These are phyloP conservation scores for Sporothrix protearum DNA, from an alignment of 2,329 filamentous ascomycete genomes.

Conservation along the genomic window DNA sequence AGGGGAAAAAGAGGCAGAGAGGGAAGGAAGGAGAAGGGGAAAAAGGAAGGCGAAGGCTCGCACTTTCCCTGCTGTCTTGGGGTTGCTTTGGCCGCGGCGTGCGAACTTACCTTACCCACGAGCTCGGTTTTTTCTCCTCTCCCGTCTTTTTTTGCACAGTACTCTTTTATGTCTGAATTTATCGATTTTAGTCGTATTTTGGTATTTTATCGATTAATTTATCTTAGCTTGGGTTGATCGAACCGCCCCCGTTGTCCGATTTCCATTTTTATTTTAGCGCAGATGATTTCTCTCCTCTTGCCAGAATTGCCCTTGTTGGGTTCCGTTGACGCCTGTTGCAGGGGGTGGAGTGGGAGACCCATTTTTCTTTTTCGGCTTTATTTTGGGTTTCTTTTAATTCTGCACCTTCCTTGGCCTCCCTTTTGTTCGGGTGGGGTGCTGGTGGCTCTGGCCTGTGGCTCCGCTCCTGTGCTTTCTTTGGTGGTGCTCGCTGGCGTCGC, in stretches of 20 bases:
- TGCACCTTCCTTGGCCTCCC: background rate
- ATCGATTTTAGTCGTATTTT: slow-evolving; percentile 16
- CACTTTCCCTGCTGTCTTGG: slow-evolving; percentile 26
- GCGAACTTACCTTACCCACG: slow-evolving; percentile 32
- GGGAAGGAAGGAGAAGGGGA: background rate
- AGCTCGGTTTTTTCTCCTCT: slow-evolving; percentile 21
- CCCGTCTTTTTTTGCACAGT: slow-evolving; percentile 14
- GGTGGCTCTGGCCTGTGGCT: too few species aligned
- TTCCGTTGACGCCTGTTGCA: slow-evolving; percentile 24
- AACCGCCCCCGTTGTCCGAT: background rate
- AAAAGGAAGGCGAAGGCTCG: slow-evolving; percentile 22
- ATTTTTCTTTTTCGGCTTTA: slow-evolving; percentile 16
- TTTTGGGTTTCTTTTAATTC: slow-evolving; percentile 13
- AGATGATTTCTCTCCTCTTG: slow-evolving; percentile 14
- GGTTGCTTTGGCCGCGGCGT: slow-evolving; percentile 29
- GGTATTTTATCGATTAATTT: slow-evolving; percentile 14
- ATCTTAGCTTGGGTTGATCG: slow-evolving; percentile 14
- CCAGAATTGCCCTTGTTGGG: background rate
- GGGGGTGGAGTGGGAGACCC: background rate
- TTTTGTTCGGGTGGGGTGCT: background rate
- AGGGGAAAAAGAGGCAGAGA: background rate
- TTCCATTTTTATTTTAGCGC: slow-evolving; percentile 10
- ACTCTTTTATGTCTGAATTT: slow-evolving; percentile 21
- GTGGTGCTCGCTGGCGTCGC: background rate
- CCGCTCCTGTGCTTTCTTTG: too few species aligned